Conservation (phyloP, 805 yeast genomes). For the Metschnikowia aberdeeniae region DNA sequence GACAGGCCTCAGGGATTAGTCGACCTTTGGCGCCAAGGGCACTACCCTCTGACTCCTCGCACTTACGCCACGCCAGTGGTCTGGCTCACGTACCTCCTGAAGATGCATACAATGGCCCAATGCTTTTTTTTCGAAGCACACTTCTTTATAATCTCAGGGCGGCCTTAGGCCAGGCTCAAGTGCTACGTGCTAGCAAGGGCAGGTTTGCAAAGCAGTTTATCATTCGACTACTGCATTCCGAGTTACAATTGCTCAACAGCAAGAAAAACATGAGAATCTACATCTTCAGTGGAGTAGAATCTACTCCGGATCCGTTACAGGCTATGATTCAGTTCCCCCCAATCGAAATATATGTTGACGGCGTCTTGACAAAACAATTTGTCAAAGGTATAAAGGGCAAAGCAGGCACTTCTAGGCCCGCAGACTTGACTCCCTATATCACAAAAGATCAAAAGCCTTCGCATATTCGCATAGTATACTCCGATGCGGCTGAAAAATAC, state of each 20-base stretch:
- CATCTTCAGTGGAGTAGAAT: slow-evolving; percentile 50
- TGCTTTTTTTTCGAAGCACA: slow-evolving; percentile 46
- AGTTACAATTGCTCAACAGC: slow-evolving; percentile 30
- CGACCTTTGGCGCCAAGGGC: neutral
- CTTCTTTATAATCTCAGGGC: slow-evolving; percentile 53
- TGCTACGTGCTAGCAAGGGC: slow-evolving; percentile 45
- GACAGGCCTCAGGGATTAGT: neutral
- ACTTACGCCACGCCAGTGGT: neutral
- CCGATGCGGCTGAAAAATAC: slow-evolving; percentile 50
- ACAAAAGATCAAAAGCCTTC: slow-evolving; percentile 24
- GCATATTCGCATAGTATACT: slow-evolving; percentile 51
- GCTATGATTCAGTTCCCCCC: slow-evolving; percentile 66
- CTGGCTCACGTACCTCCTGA: neutral
- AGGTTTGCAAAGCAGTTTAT: slow-evolving; percentile 29
- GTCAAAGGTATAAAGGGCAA: slow-evolving; percentile 69
- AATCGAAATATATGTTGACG: slow-evolving; percentile 63
- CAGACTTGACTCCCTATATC: slow-evolving; percentile 57
- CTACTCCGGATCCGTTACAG: slow-evolving; percentile 20
- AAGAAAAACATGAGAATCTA: slow-evolving; percentile 33
- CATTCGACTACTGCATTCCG: slow-evolving; percentile 44
- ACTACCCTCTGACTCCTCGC: neutral
- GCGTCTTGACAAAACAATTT: slow-evolving; percentile 36
- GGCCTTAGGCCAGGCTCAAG: slow-evolving; percentile 44
- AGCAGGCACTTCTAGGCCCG: slow-evolving; percentile 79
- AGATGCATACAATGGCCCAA: slow-evolving; percentile 27